These are phyloP conservation scores for Silene coronaria DNA, from an alignment of 179 eudicot genomes.

Conservation along the genomic window DNA sequence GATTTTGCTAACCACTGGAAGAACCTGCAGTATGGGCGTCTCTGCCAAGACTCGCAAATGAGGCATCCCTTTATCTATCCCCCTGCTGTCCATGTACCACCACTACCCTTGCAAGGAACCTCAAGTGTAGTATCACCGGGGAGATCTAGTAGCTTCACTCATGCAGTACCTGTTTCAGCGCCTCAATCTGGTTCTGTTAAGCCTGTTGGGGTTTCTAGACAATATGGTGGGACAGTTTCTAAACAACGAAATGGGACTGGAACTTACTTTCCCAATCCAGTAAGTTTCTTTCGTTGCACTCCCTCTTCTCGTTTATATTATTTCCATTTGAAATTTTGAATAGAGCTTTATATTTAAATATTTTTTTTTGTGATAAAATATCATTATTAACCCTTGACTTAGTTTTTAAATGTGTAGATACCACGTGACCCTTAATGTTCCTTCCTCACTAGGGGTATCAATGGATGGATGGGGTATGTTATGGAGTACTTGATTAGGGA, in stretches of 20 bases:
- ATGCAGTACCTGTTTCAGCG: slow-evolving; percentile 30
- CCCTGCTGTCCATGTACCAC: slow-evolving; percentile 32
- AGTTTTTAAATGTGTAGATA: too few species aligned
- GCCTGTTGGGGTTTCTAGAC: slow-evolving; percentile 28
- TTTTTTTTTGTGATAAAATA: too few species aligned
- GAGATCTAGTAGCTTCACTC: slow-evolving; percentile 26
- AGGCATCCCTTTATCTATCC: slow-evolving; percentile 31
- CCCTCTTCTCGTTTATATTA: not conserved
- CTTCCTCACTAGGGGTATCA: too few species aligned
- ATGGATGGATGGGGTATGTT: too few species aligned
- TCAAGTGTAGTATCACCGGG: slow-evolving; percentile 27
- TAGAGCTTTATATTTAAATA: too few species aligned
- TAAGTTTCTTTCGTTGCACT: slow-evolving; percentile 22
- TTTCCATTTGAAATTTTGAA: not conserved
- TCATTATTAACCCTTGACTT: too few species aligned
- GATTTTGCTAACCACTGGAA: slow-evolving; percentile 51
- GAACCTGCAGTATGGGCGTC: slow-evolving; percentile 51
- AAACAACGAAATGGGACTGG: slow-evolving; percentile 51
- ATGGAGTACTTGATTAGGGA: too few species aligned
- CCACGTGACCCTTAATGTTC: too few species aligned
- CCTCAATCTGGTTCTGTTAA: slow-evolving; percentile 31
- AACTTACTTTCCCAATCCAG: slow-evolving; percentile 56
- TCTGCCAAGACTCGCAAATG: slow-evolving; percentile 35
- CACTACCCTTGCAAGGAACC: slow-evolving; percentile 35
- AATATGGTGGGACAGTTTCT: slow-evolving; percentile 32